Evolutionary conservation across 352 stramenopile species (phyloP), one percentile per base, ranked within the genome.

Genomic region (Phytophthora sp.): DNA sequence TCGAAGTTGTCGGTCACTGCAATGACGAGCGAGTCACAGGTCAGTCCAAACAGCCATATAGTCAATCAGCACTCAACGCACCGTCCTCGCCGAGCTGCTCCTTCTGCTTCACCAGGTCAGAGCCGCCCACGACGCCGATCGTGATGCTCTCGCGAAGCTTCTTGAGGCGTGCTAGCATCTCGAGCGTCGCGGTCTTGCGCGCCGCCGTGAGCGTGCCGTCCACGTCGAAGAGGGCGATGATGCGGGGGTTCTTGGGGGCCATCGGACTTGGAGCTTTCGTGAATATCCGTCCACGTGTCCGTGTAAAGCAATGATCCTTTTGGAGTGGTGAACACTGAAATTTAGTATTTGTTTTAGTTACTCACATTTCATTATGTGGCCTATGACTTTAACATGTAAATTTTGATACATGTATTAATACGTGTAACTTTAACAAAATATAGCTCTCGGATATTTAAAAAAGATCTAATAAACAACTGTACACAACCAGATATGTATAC

Each of bases 211-310:
- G 88, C 42, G 98, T 99, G 49, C 97, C 97, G 74, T 99, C 98
- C 31, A 99, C 96, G 77, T 99, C 98, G 77, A 99, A 99, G 63
- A 99, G 93, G 24, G 96, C 97, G 63, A 99, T 92, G 66, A 98
- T 94, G 38, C 95, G 93, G 24, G 93, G 84, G 62, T 98, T 98
- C 77, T 74, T 89, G 53, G 64, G 36, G 12, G 71, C 65, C 74
- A 82, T 82, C 30, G 15, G 16, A 33, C n/a, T 57, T 15, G 15
- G 23, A 23, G 11, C 54, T 31, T 63, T 27, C 15, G 41, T 16
- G 15, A 58, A 53, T 61, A 49, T 57, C 41, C 57, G 41, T 55
- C 33, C 57, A 67, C 63, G 63, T 72, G 63, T 54, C 38, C n/a
- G 3, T 8, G 12, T n/a, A n/a, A n/a, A 7, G 26, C 23, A 6